Percentiles rank a stretch among this genome's conserved stretches.
phyloP scores from a whole-genome alignment of 2,329 filamentous ascomycete species.

The Sarocladiaceae sp. region DNA sequence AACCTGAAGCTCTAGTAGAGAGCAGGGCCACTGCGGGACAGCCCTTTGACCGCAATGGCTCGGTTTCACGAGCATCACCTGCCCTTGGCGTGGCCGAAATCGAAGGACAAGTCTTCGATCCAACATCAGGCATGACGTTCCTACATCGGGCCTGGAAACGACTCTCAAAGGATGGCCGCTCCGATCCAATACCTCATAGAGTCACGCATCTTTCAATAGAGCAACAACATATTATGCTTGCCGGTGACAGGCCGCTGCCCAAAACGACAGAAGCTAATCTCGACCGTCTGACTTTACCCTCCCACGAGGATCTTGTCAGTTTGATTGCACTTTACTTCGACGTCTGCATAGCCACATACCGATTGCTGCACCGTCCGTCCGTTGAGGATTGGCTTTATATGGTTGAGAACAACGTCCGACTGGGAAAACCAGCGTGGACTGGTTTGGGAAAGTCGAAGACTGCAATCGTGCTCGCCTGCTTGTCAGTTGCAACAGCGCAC shows the following conservation, averaged over 20 bases:
- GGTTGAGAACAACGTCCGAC: conserved; percentile 17
- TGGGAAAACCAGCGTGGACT: not conserved
- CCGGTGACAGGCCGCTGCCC: conserved; percentile 41
- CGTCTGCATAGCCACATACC: conserved; percentile 47
- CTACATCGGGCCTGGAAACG: conserved; percentile 46
- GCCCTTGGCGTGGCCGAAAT: conserved; percentile 41
- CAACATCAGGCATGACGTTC: conserved; percentile 45
- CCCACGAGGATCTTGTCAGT: conserved; percentile 23
- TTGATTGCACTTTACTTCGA: conserved; percentile 47
- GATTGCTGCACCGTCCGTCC: conserved; percentile 44
- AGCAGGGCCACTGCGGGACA: conserved; percentile 27
- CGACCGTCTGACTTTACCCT: conserved; percentile 29
- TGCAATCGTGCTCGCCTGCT: conserved; percentile 39
- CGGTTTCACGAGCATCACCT: conserved; percentile 30
- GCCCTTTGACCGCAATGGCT: too few relatives aligned
- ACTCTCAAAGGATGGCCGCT: conserved; percentile 30
- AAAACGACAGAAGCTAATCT: conserved; percentile 20
- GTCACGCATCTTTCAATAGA: too few relatives aligned
- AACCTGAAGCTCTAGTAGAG: too few relatives aligned
- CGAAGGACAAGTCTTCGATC: conserved; percentile 46
- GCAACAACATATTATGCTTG: conserved; percentile 31
- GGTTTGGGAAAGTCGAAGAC: not conserved
- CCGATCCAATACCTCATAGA: too few relatives aligned
- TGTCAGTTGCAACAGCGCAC: too few relatives aligned
- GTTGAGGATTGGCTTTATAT: conserved; percentile 37